Evolutionary conservation across 2,329 filamentous ascomycete species (phyloP), one percentile per base, ranked within the genome.

Genomic region (Talaromyces rugulosus): DNA sequence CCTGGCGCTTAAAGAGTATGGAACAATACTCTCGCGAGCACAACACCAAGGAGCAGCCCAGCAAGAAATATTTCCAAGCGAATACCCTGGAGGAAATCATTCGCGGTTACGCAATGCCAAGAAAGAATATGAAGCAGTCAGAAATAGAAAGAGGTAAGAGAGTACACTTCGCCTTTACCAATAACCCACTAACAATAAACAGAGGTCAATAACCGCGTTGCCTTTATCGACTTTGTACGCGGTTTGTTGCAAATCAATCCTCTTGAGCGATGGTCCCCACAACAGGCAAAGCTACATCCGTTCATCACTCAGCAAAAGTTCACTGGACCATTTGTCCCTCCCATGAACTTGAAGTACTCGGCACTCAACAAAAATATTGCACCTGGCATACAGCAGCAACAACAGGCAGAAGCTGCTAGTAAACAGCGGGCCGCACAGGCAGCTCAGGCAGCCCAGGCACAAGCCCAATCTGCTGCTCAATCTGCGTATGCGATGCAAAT

Each of bases 261-360:
- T 3, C 83, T 99, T 36, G 95, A 99, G 77, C 83, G 95, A 74
- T 99, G 95, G 95, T 96, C 95, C 4, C 95, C 95, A 6, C 94
- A 97, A 72, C 95, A 99, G 78, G 95, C 95, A 36, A 97, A 97
- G 74, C 81, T 97, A 63, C 95, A 99, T 73, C 95, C 95, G 0
- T 99, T 99, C 77, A 99, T 99, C 72, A 99, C 95, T 0, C 95
- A 99, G 74, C 90, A 96, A 72, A 99, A 98, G 80, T 99, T 89
- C 73, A 97, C 93, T 0, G 93, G 92, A 0, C 92, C 93, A 3
- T 99, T 99, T 72, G 91, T 98, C 55, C 95, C 95, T 8, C 94
- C 94, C 2, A 96, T 97, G 92, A 96, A 96, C 71, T 81, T 98
- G 63, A 97, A 97, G 75, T 87, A 92, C 23, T 91, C 90, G 69